Conservation (phyloP, 805 yeast species). For the Saccharomycopsis capsularis region DNA sequence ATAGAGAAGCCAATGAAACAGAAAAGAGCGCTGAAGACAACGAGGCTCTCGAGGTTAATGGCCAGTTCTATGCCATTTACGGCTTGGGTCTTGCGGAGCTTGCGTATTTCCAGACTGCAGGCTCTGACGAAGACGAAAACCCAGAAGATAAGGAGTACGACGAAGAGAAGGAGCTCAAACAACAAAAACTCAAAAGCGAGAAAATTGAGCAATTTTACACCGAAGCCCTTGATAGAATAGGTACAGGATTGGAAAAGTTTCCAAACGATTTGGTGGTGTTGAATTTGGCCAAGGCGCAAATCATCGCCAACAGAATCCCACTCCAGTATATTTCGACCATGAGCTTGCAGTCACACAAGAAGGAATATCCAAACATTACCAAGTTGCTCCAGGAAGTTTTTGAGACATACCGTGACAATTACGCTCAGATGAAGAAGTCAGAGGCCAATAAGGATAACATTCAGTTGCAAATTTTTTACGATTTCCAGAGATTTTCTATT, state of each 20-base stretch:
- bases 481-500: slow-evolving; percentile 41
- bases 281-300: slow-evolving; percentile 46
- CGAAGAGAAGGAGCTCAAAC: slow-evolving; percentile 23
- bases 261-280: slow-evolving; percentile 38
- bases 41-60: slow-evolving; percentile 30
- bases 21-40: slow-evolving; percentile 26
- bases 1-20: slow-evolving; percentile 23
- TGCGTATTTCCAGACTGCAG: slow-evolving; percentile 48
- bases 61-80: slow-evolving; percentile 64
- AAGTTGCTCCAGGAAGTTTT: slow-evolving; percentile 35
- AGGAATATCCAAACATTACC: slow-evolving; percentile 35
- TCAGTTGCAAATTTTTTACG: slow-evolving; percentile 30
- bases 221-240: slow-evolving; percentile 66
- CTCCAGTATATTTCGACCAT: slow-evolving; percentile 48
- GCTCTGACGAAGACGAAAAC: slow-evolving; percentile 27
- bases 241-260: slow-evolving; percentile 43
- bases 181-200: slow-evolving; percentile 23
- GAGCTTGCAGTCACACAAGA: slow-evolving; percentile 33
- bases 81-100: slow-evolving; percentile 64
- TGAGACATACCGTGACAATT: slow-evolving; percentile 35
- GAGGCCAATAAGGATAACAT: slow-evolving; percentile 13
- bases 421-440: slow-evolving; percentile 18
- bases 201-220: slow-evolving; percentile 51
- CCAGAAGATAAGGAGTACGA: slow-evolving; percentile 25
- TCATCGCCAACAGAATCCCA: slow-evolving; percentile 53